Evolutionary conservation across 768 basidiomycete species (phyloP).

Genomic region (Pulveroboletus sp.): DNA sequence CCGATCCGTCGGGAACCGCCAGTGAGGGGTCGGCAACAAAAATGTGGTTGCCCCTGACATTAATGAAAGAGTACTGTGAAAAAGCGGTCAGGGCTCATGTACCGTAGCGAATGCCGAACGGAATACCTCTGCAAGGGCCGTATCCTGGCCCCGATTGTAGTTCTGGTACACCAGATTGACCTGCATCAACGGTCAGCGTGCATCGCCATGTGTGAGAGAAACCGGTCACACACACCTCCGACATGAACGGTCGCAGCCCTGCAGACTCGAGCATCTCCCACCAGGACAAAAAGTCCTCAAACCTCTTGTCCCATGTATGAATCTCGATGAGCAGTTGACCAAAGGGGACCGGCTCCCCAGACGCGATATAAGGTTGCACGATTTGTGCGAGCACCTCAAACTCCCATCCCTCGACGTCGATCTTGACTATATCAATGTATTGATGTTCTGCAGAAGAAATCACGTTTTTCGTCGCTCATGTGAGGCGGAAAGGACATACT

Average conservation of each 20-base stretch:
- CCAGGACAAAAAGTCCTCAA: constrained; percentile 38
- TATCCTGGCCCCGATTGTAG: constrained; percentile 42
- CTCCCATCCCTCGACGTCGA: constrained; percentile 48
- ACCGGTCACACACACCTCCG: constrained; percentile 29
- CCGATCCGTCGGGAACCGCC: neutral
- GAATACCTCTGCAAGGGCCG: constrained; percentile 49
- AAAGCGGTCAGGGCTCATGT: constrained; percentile 1
- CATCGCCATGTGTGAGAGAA: neutral
- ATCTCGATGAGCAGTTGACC: constrained; percentile 47
- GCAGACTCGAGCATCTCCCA: constrained; percentile 45
- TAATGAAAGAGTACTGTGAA: constrained; percentile 50
- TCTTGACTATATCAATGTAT: constrained; percentile 39
- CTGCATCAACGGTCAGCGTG: constrained; percentile 25
- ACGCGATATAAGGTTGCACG: constrained; percentile 33
- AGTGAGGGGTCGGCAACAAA: constrained; percentile 35
- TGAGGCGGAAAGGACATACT: constrained; percentile 24
- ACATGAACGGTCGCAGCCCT: constrained; percentile 45
- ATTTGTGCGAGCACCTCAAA: constrained; percentile 40
- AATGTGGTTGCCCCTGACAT: constrained; percentile 44
- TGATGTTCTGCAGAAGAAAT: constrained; percentile 27
- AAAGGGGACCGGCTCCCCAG: constrained; percentile 39
- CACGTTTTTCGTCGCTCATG: neutral
- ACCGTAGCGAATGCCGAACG: neutral
- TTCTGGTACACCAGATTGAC: constrained; percentile 57
- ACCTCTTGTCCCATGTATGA: constrained; percentile 35